Evolutionary conservation across 305 asterid genomes (phyloP).

Genomic region (Caryopteris hybrid): DNA sequence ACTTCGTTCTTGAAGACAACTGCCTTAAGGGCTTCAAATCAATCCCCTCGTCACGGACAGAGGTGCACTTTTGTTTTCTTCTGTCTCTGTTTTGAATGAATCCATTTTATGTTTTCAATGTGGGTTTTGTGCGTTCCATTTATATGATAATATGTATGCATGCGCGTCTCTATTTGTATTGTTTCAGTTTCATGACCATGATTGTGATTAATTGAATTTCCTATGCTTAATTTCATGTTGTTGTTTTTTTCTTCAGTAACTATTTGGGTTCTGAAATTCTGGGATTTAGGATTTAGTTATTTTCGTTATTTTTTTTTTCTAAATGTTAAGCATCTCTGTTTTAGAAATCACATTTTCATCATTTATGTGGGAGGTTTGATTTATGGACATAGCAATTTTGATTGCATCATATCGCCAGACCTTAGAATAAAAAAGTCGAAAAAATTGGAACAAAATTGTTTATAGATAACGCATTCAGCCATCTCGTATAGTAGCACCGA

Average conservation of each 20-base stretch:
- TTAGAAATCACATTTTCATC: not conserved
- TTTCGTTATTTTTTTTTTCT: not conserved
- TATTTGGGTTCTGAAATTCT: not conserved
- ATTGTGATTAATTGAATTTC: conserved; percentile 2
- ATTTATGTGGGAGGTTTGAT: not conserved
- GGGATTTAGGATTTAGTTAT: not conserved
- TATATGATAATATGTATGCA: not conserved
- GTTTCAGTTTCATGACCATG: not conserved
- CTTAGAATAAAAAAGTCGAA: not conserved
- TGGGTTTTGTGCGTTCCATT: not conserved
- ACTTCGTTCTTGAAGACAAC: conserved; percentile 72
- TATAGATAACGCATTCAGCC: too few species aligned
- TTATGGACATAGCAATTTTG: not conserved
- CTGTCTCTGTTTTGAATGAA: not conserved
- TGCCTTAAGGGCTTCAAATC: conserved; percentile 82
- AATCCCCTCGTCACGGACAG: conserved; percentile 46
- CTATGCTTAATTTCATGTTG: not conserved
- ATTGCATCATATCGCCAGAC: not conserved
- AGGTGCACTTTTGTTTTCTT: conserved; percentile 33
- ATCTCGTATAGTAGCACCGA: not conserved
- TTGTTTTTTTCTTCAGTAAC: not conserved
- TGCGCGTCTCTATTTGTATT: not conserved
- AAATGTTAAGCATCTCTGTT: not conserved
- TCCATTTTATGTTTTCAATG: not conserved
- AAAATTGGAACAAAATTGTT: too few species aligned